Base-by-base conservation (phyloP, 345 rosid species). In the Eucalyptus melliodora region DNA sequence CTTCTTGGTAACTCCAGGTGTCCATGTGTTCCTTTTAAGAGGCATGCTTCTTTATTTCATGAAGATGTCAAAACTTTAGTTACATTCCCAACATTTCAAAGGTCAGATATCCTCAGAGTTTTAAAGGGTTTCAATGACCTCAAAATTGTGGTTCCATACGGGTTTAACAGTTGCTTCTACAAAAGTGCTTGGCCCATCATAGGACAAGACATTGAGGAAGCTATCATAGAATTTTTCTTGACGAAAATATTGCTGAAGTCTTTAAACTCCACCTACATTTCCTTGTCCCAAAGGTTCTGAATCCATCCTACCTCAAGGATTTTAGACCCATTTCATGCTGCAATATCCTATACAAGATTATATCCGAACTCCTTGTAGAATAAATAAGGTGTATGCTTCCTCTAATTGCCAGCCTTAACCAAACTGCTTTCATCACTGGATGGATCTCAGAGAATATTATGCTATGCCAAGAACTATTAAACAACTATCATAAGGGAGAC, bases 71-170 rank as follows among this genome's bases (percentile, higher is more conserved):
- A 8, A 15, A 31, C 40, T 31, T 0, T n/a, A 15, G 21, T n/a
- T 16, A 67, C 11, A 7, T n/a, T 31, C 5, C 80, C 23, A 31
- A 16, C 10, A 6, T 40, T 67, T 31, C 80, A 31, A 0, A n/a
- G 23, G 34, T n/a, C 4, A 16, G 0, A 67, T 15, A 67, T 67
- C 23, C 40, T 67, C 1, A n/a, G 1, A 8, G 11, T 31, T 8
- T 4, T 67, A 15, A 31, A 67, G 40, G 40, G 11, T 16, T 16
- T 8, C 40, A 16, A 67, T 4, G 40, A 31, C 40, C 16, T 67
- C 40, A n/a, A 67, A 67, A 34, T 12, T 16, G 6, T 2, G 0
- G 4, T 11, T 31, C 77, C 2, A 16, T 0, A 67, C 3, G 6
- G 12, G 6, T 67, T n/a, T 31, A 31, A 67, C 4, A 16, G 6